Base-by-base conservation (phyloP, 495 filamentous ascomycete species). In the Cudoniella acicularis region DNA sequence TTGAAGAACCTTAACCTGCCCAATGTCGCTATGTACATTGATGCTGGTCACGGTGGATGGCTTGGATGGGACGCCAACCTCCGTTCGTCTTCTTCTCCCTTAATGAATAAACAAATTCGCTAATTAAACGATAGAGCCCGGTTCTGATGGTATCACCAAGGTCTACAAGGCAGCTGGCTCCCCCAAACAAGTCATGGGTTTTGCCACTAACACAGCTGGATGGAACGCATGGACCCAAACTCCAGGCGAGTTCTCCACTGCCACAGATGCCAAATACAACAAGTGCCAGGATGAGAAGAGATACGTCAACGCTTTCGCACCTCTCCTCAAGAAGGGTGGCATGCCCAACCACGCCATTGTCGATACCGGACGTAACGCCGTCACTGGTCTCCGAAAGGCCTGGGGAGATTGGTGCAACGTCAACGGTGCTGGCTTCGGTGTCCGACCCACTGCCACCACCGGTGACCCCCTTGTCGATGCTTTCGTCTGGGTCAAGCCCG, bases 381-480 rank as follows among this genome's bases (percentile, higher is more conserved):
- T 87, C 53, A 75, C 83, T 61, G 81, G 83, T 57, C 81, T 85
- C 45, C 88, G 87, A 67, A 71, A 80, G 60, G 79, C 73, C 60
- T 82, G 89, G 87, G 89, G 88, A 67, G 81, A 92, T 77, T 93
- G 89, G 88, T 91, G 89, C 81, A 93, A 92, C 70, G 82, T 88
- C 67, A 82, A 81, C 61, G 83, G 81, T 62, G 83, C 88, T 50
- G 88, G 88, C 27, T 91, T 92, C 70, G 88, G 89, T 71, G 76
- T 79, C 49, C 85, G 85, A 57, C 85, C 85, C 0, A 86, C 84
- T 2, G 76, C 83, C 27, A 67, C 79, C 59, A 89, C 87, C 9
- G 84, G 83, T 54, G 66, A 79, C 68, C 65, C 76, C 22, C 78
- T 88, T 24, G 77, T 80, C 52, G 88, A 92, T 70, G 86, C 88